phyloP scores from a whole-genome alignment of 768 basidiomycete genomes.

The Mycena vitilis region DNA sequence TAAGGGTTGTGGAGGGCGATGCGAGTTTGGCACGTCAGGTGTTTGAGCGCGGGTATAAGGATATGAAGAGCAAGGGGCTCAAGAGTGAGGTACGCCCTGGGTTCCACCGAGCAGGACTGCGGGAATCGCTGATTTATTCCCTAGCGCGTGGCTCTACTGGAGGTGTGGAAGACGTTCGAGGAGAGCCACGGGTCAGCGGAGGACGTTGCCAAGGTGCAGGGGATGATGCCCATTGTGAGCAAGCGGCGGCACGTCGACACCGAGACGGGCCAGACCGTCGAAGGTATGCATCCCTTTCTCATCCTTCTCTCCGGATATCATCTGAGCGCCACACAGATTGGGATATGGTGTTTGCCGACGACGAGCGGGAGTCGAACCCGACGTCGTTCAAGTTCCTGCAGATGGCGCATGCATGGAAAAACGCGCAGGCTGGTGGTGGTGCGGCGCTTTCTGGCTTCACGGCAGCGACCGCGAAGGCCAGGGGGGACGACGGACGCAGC shows the following conservation, averaged over 20 bases:
- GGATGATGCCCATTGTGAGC: conserved; percentile 93
- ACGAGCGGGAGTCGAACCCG: conserved; percentile 93
- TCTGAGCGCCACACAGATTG: conserved; percentile 67
- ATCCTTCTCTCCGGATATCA: neutral
- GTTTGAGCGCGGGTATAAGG: conserved; percentile 89
- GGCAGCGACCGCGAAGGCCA: conserved; percentile 48
- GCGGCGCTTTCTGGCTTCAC: conserved; percentile 59
- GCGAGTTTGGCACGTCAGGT: conserved; percentile 75
- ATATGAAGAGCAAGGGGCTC: conserved; percentile 81
- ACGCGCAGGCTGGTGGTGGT: conserved; percentile 43
- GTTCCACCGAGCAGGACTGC: neutral
- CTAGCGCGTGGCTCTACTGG: conserved; percentile 66
- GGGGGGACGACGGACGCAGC: conserved; percentile 38
- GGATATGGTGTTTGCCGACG: conserved; percentile 59
- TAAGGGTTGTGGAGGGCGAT: conserved; percentile 80
- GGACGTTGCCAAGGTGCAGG: conserved; percentile 85
- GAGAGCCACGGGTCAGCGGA: conserved; percentile 78
- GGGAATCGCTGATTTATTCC: too few species aligned
- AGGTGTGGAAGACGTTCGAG: conserved; percentile 97
- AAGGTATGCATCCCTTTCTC: conserved; percentile 63
- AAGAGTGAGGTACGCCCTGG: conserved; percentile 83
- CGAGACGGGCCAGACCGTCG: conserved; percentile 87
- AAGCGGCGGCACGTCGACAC: conserved; percentile 86
- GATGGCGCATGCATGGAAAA: conserved; percentile 91
- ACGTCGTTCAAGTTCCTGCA: conserved; percentile 96